These are phyloP conservation scores for Allium fistulosum DNA, from an alignment of 106 monocot genomes.

Conservation along the genomic window DNA sequence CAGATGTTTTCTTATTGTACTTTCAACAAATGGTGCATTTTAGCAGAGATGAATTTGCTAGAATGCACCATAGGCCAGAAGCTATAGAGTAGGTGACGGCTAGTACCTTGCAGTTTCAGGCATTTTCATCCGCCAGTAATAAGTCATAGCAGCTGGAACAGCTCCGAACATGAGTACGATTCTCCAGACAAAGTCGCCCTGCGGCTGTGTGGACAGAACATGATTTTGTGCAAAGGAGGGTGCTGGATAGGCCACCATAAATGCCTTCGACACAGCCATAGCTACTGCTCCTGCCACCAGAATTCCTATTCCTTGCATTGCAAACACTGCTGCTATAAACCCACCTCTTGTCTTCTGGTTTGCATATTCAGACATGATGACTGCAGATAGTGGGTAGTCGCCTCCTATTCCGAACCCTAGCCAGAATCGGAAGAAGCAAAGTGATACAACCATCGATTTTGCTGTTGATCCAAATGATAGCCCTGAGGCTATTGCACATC, in stretches of 20 bases:
- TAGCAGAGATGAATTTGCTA: not conserved
- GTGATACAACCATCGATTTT: not conserved
- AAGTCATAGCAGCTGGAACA: conserved; percentile 29
- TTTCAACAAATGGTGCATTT: too few relatives aligned
- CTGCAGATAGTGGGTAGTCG: conserved; percentile 1
- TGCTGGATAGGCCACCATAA: not conserved
- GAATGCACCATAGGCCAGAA: not conserved
- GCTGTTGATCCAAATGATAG: conserved; percentile 1
- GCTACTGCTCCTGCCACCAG: not conserved
- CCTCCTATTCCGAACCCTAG: conserved; percentile 2
- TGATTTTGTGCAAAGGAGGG: not conserved
- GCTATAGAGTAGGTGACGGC: not conserved
- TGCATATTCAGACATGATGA: conserved; percentile 1
- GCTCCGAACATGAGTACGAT: conserved; percentile 38
- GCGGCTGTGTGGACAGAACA: conserved; percentile 15
- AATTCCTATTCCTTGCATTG: conserved; percentile 1
- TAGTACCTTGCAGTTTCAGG: conserved; percentile 37
- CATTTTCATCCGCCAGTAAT: conserved; percentile 39
- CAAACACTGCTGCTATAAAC: not conserved
- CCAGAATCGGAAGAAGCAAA: conserved; percentile 4
- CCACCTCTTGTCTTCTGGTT: not conserved
- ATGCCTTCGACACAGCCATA: not conserved
- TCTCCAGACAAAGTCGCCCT: conserved; percentile 26
- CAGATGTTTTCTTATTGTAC: too few relatives aligned
- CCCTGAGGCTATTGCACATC: conserved; percentile 41